These are phyloP conservation scores for Secale cereale DNA, from an alignment of 176 grass and related monocot species.

Conservation along the genomic window DNA sequence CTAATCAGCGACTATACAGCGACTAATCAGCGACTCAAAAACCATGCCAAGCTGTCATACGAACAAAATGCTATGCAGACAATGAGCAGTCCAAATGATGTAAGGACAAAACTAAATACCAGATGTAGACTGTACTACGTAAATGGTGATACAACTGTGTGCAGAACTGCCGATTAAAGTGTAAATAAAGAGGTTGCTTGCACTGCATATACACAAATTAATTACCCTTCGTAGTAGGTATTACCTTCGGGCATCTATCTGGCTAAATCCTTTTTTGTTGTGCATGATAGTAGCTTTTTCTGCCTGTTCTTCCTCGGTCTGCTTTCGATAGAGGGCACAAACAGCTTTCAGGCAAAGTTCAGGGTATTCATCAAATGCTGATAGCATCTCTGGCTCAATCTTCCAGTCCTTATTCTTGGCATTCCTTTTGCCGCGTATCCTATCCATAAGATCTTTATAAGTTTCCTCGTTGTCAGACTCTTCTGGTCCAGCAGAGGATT, in stretches of 20 bases:
- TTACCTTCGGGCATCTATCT: conserved; percentile 61
- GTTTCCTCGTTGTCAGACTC: conserved; percentile 24
- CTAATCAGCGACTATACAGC: too few relatives aligned
- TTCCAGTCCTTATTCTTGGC: conserved; percentile 49
- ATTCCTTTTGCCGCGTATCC: conserved; percentile 39
- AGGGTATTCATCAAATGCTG: conserved; percentile 46
- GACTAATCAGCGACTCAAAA: too few relatives aligned
- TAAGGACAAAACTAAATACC: background rate
- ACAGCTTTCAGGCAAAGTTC: conserved; percentile 74
- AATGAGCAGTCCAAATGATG: background rate
- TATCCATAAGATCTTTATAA: conserved; percentile 41
- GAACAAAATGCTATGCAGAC: background rate
- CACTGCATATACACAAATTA: background rate
- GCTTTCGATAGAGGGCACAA: conserved; percentile 67
- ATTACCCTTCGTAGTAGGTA: background rate
- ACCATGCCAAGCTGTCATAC: background rate
- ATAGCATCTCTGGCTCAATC: conserved; percentile 63
- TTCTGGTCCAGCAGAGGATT: conserved; percentile 10
- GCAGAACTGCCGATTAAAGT: background rate
- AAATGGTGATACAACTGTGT: background rate
- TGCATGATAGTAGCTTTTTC: conserved; percentile 31
- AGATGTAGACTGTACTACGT: background rate
- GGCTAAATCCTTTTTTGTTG: conserved; percentile 63
- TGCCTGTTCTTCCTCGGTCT: conserved; percentile 51
- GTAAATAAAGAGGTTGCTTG: background rate